A percentile compares a stretch with the other conserved stretches of the same genome.
Conservation (phyloP, 192 early-diverging fungal genomes). For the Coemansia sp. region DNA sequence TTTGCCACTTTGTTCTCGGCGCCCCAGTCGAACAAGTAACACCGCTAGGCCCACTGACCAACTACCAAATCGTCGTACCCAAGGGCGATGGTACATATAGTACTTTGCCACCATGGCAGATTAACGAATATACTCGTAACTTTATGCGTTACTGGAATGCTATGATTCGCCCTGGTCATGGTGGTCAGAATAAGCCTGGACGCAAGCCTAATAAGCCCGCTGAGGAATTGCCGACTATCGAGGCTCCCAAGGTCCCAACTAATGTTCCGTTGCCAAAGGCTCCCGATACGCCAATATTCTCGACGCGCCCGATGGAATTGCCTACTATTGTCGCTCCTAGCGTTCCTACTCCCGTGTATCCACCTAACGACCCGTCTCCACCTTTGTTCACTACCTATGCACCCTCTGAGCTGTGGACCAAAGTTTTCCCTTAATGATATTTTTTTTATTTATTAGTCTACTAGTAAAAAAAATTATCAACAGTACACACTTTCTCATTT, state of each 20-base stretch:
- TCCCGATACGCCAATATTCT: background rate
- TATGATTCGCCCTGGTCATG: background rate
- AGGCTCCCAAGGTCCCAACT: background rate
- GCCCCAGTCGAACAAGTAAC: background rate
- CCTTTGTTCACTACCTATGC: constrained; percentile 12
- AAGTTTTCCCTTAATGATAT: background rate
- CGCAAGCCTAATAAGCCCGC: background rate
- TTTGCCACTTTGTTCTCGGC: background rate
- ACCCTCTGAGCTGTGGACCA: constrained; percentile 8
- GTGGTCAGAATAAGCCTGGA: background rate
- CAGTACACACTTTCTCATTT: too few species aligned
- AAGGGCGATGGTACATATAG: background rate
- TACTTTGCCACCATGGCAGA: background rate
- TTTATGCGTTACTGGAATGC: background rate
- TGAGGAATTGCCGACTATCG: background rate
- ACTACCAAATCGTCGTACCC: background rate
- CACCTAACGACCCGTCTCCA: too few species aligned
- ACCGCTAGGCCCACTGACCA: background rate
- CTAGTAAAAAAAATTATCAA: background rate
- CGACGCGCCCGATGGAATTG: background rate
- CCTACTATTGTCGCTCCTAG: background rate
- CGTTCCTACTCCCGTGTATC: background rate
- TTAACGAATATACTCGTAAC: background rate
- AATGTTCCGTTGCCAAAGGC: background rate
- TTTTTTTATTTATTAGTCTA: background rate